Conservation (phyloP, 495 filamentous ascomycete genomes). For the Daldinia caldariorum region DNA sequence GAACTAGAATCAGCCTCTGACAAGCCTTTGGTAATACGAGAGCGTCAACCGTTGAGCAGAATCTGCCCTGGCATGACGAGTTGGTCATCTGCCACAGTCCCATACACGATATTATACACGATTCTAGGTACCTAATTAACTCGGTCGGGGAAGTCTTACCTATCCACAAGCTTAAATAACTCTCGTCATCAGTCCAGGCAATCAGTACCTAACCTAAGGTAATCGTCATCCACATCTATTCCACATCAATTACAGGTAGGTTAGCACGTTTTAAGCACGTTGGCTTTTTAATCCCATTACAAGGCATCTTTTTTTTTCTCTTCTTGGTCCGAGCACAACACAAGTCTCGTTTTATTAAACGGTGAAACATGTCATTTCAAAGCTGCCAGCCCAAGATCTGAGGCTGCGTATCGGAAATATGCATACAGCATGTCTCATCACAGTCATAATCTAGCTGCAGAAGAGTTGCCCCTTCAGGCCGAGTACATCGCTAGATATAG, state of each 20-base stretch:
- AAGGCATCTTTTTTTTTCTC: conserved; percentile 1
- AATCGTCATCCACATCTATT: conserved; percentile 20
- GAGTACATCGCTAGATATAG: conserved; percentile 30
- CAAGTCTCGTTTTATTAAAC: conserved; percentile 40
- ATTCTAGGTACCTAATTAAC: too few relatives aligned
- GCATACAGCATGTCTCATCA: conserved; percentile 43
- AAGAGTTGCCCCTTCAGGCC: conserved; percentile 36
- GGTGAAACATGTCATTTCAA: conserved; percentile 42
- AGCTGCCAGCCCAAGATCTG: conserved; percentile 38
- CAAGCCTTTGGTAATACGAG: conserved; percentile 20
- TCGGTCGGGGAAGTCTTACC: neutral
- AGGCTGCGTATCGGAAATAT: conserved; percentile 43
- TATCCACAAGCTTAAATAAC: conserved; percentile 12
- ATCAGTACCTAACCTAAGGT: conserved; percentile 17
- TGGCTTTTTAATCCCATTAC: conserved; percentile 17
- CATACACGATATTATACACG: conserved; percentile 7
- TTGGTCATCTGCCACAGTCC: conserved; percentile 11
- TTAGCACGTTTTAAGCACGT: conserved; percentile 28
- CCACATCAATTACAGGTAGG: too few relatives aligned
- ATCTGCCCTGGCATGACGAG: conserved; percentile 14
- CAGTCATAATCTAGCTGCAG: conserved; percentile 31
- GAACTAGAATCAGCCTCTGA: conserved; percentile 16
- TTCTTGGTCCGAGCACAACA: conserved; percentile 27
- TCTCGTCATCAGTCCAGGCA: conserved; percentile 9
- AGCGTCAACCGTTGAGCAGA: conserved; percentile 15